These are phyloP conservation scores for Rubus parviflorus DNA, from an alignment of 306 rosid genomes.

Conservation along the genomic window DNA sequence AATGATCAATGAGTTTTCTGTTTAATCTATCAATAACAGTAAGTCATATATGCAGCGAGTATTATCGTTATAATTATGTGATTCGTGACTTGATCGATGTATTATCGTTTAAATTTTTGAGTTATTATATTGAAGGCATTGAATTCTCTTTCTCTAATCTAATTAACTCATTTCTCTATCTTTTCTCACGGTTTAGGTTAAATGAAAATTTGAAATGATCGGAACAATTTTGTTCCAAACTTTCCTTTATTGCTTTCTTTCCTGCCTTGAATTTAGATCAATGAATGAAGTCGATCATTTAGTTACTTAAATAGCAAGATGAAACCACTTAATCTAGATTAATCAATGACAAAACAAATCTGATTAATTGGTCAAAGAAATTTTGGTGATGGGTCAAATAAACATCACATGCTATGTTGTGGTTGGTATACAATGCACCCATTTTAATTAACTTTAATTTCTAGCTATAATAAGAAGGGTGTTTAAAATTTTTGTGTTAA, in stretches of 20 bases:
- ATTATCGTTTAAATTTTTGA: too few species aligned
- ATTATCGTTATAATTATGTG: too few species aligned
- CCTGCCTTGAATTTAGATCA: not conserved
- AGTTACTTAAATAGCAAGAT: not conserved
- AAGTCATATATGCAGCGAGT: too few species aligned
- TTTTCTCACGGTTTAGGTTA: too few species aligned
- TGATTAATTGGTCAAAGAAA: slow-evolving; percentile 42
- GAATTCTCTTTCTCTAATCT: too few species aligned
- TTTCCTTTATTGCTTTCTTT: not conserved
- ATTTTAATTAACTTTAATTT: not conserved
- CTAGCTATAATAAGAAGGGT: not conserved
- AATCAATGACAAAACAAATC: slow-evolving; percentile 8
- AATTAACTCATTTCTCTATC: too few species aligned
- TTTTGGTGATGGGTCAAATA: slow-evolving; percentile 53
- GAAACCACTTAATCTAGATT: not conserved
- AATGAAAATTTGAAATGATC: not conserved
- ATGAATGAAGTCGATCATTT: not conserved
- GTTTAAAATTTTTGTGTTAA: not conserved
- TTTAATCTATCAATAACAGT: too few species aligned
- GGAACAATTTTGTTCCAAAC: too few species aligned
- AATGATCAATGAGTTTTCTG: too few species aligned
- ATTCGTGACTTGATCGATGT: too few species aligned
- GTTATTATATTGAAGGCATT: too few species aligned
- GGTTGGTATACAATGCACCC: slow-evolving; percentile 38
- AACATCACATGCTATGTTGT: slow-evolving; percentile 57